These are phyloP conservation scores for Trichoderma arundinaceum DNA, from an alignment of 2,329 filamentous ascomycete genomes.

Conservation along the genomic window DNA sequence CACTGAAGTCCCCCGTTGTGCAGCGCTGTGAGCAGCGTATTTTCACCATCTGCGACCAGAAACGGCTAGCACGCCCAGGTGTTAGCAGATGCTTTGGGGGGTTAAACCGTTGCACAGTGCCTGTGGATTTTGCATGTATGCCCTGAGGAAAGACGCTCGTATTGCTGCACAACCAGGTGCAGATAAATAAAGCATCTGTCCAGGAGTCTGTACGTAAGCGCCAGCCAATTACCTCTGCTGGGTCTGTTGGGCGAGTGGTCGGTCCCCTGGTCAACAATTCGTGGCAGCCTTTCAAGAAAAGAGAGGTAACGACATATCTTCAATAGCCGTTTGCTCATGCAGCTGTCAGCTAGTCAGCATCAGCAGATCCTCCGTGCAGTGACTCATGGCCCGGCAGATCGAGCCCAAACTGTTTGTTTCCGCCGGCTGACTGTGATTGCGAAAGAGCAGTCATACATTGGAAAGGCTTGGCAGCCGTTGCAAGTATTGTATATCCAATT, in stretches of 20 bases:
- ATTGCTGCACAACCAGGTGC: not conserved
- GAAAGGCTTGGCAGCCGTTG: not conserved
- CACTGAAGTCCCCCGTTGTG: not conserved
- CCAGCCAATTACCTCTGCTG: not conserved
- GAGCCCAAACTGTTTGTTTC: not conserved
- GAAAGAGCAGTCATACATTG: constrained; percentile 9
- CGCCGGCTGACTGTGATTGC: not conserved
- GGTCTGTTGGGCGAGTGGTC: not conserved
- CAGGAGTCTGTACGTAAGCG: not conserved
- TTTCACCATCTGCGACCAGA: not conserved
- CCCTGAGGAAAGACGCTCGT: not conserved
- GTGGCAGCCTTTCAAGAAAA: not conserved
- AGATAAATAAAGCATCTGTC: too few species aligned
- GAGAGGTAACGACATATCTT: not conserved
- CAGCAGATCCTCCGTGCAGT: constrained; percentile 6
- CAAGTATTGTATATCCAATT: not conserved
- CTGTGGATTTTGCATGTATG: not conserved
- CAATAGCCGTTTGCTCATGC: not conserved
- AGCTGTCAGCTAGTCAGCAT: constrained; percentile 12
- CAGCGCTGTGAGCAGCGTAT: constrained; percentile 13
- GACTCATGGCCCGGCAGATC: constrained; percentile 10
- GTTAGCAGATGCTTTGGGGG: not conserved
- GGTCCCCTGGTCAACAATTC: too few species aligned
- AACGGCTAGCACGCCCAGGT: not conserved
- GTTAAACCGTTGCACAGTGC: constrained; percentile 14